phyloP scores from a whole-genome alignment of 345 rosid species.

The Turnera subulata region DNA sequence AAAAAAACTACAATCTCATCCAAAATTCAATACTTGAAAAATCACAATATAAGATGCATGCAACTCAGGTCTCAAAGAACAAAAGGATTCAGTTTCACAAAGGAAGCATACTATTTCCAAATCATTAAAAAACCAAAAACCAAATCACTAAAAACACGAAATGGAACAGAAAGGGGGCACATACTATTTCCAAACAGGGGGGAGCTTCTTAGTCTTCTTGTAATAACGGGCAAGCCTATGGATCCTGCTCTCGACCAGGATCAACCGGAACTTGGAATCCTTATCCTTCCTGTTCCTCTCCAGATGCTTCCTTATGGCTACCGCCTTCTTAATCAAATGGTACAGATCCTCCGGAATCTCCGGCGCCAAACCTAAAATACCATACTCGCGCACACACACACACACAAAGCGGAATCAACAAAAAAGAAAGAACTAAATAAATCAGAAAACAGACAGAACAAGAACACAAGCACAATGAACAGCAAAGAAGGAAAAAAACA shows the following conservation, averaged over 20 bases:
- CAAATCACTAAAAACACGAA: too few species aligned
- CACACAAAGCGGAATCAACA: not conserved
- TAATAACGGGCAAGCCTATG: constrained; percentile 93
- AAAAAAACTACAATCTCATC: too few species aligned
- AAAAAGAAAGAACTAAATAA: not conserved
- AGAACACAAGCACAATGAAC: not conserved
- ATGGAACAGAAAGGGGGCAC: too few species aligned
- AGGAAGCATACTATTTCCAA: too few species aligned
- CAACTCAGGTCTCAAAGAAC: too few species aligned
- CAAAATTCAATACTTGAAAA: too few species aligned
- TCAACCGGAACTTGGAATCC: constrained; percentile 85
- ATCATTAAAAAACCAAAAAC: too few species aligned
- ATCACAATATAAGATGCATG: too few species aligned
- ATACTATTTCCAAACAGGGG: constrained; percentile 91
- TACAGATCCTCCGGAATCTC: constrained; percentile 90
- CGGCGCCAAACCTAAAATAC: constrained; percentile 63
- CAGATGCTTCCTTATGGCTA: constrained; percentile 87
- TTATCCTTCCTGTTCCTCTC: constrained; percentile 98
- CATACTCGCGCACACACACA: not conserved
- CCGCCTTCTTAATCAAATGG: constrained; percentile 89
- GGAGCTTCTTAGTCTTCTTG: constrained; percentile 95
- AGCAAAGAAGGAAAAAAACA: not conserved
- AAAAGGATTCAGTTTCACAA: too few species aligned
- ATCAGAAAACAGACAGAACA: not conserved
- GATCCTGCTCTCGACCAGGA: constrained; percentile 89